Conservation (phyloP, 495 filamentous ascomycete species). For the Entonaema liquescens region DNA sequence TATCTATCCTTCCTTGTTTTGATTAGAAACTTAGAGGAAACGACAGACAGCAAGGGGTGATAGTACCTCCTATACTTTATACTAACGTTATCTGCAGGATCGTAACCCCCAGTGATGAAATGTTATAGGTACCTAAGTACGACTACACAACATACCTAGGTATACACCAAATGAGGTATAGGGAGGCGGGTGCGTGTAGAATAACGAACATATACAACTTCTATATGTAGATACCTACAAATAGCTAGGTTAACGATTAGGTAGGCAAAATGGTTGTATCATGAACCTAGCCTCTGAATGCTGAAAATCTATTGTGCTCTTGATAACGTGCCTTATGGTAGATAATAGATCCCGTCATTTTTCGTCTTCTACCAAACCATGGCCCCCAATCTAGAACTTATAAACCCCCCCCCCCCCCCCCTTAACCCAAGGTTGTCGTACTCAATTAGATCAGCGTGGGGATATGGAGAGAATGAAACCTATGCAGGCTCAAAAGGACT, state of each 20-base stretch:
- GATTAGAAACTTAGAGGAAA: background rate
- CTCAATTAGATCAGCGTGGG: conserved; percentile 13
- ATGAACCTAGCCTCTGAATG: conserved; percentile 1
- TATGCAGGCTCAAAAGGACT: conserved; percentile 23
- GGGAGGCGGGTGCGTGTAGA: background rate
- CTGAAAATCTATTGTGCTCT: conserved; percentile 11
- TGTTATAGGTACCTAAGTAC: background rate
- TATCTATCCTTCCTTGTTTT: background rate
- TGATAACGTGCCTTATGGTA: conserved; percentile 1
- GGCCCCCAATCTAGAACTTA: conserved; percentile 18
- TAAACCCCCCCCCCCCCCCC: conserved; percentile 19
- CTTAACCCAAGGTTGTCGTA: conserved; percentile 13
- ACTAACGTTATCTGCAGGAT: background rate
- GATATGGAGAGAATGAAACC: conserved; percentile 24
- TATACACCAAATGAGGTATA: background rate
- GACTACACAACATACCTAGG: background rate
- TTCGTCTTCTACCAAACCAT: conserved; percentile 18
- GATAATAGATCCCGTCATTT: conserved; percentile 23
- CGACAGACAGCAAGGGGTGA: background rate
- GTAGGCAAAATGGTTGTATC: background rate
- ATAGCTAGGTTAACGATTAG: background rate
- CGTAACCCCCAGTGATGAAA: background rate
- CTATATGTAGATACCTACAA: no score
- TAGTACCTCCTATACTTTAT: background rate
- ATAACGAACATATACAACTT: background rate